Percentiles rank a stretch among this genome's conserved stretches.
phyloP scores from a whole-genome alignment of 345 rosid genomes.

The Dovyalis caffra region DNA sequence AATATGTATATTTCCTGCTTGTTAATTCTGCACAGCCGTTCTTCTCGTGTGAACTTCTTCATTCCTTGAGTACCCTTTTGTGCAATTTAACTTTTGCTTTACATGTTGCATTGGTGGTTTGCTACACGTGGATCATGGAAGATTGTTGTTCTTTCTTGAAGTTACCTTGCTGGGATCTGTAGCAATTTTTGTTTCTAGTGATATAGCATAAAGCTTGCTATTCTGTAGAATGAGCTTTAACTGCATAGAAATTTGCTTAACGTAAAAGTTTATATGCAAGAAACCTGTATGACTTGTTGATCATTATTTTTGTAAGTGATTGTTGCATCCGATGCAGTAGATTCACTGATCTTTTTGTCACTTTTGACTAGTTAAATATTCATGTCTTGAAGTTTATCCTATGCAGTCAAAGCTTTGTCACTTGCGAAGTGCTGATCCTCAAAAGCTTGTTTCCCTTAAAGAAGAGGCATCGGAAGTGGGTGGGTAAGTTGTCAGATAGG shows the following conservation, averaged over 20 bases:
- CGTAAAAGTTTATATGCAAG: background rate
- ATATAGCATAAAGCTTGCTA: no score
- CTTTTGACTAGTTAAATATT: conserved; percentile 8
- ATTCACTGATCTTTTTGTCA: conserved; percentile 1
- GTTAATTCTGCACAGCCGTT: background rate
- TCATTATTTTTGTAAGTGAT: background rate
- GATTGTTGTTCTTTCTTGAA: background rate
- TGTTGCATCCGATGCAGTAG: background rate
- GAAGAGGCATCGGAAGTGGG: conserved; percentile 92
- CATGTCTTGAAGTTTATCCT: conserved; percentile 12
- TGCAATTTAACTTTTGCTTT: background rate
- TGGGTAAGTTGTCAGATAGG: conserved; percentile 55
- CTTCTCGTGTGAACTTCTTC: no score
- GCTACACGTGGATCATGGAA: background rate
- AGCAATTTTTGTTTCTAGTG: background rate
- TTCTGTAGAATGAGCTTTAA: background rate
- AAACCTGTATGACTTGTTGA: background rate
- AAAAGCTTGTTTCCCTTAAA: conserved; percentile 48
- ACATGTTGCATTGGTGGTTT: background rate
- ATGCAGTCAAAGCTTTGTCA: conserved; percentile 82
- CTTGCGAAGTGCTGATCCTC: conserved; percentile 59
- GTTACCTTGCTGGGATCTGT: background rate
- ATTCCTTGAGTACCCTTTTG: background rate
- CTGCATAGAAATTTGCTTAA: background rate
- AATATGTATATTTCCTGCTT: background rate